Conservation (phyloP, 768 basidiomycete genomes). For the Kwoniella bestiolae region DNA sequence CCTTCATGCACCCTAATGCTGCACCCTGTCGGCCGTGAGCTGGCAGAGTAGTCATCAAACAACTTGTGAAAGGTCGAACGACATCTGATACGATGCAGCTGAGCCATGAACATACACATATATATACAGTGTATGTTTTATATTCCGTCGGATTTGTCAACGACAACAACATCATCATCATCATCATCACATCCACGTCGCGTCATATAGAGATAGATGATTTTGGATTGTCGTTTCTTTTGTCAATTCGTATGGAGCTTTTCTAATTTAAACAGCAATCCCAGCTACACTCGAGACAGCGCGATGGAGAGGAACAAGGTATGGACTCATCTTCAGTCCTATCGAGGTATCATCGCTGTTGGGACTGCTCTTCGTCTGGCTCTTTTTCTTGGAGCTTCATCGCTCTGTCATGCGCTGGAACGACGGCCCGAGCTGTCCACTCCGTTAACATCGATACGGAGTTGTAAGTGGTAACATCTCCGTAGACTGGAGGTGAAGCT, state of each 20-base stretch:
- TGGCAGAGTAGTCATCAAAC: too few relatives aligned
- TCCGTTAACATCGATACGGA: constrained; percentile 76
- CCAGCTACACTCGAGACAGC: neutral
- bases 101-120: too few relatives aligned
- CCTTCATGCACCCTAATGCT: too few relatives aligned
- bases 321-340: neutral
- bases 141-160: neutral
- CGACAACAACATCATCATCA: neutral
- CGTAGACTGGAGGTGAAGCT: constrained; percentile 9
- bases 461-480: constrained; percentile 65
- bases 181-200: constrained; percentile 2
- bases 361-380: constrained; percentile 23
- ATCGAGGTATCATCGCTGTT: neutral
- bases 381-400: constrained; percentile 19
- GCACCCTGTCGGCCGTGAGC: too few relatives aligned
- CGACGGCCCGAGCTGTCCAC: constrained; percentile 79
- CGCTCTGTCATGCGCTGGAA: constrained; percentile 59
- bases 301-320: constrained; percentile 1
- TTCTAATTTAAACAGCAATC: neutral
- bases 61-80: too few relatives aligned
- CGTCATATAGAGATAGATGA: neutral
- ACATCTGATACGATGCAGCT: too few relatives aligned
- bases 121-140: neutral
- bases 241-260: too few relatives aligned
- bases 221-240: too few relatives aligned